Evolutionary conservation across 345 rosid genomes (phyloP).

Genomic region (Clarkia xantiana): DNA sequence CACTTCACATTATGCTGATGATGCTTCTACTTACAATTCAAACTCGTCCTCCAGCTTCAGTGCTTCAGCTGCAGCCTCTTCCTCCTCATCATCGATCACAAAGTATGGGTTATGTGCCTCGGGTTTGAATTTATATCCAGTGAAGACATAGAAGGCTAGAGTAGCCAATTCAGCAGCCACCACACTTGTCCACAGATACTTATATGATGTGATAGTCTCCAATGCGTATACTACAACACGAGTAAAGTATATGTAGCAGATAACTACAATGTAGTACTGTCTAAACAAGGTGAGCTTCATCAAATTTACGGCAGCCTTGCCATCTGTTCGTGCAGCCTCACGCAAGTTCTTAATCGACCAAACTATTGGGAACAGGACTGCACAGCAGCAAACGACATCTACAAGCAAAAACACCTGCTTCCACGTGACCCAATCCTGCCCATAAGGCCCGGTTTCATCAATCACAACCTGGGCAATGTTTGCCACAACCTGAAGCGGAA

Average conservation of each 20-base stretch:
- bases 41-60: too few species aligned
- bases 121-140: constrained; percentile 35
- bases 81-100: constrained; percentile 27
- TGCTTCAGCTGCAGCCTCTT: constrained; percentile 1
- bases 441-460: constrained; percentile 33
- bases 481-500: constrained; percentile 43
- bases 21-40: too few species aligned
- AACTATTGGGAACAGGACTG: constrained; percentile 40
- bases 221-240: constrained; percentile 26
- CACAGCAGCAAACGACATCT: constrained; percentile 34
- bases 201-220: constrained; percentile 21
- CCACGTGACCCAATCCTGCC: constrained; percentile 39
- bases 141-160: constrained; percentile 30
- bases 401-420: constrained; percentile 29
- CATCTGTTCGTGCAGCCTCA: constrained; percentile 33
- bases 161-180: constrained; percentile 28
- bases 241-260: constrained; percentile 35
- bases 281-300: constrained; percentile 37
- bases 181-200: constrained; percentile 20
- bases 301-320: constrained; percentile 32
- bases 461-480: constrained; percentile 35
- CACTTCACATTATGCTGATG: too few species aligned
- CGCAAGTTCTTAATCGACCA: constrained; percentile 38
- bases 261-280: constrained; percentile 31
- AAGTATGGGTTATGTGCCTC: constrained; percentile 34